Evolutionary conservation across 768 basidiomycete genomes (phyloP), one percentile per base, ranked within the genome.

Genomic region (Lactarius hatsudake): DNA sequence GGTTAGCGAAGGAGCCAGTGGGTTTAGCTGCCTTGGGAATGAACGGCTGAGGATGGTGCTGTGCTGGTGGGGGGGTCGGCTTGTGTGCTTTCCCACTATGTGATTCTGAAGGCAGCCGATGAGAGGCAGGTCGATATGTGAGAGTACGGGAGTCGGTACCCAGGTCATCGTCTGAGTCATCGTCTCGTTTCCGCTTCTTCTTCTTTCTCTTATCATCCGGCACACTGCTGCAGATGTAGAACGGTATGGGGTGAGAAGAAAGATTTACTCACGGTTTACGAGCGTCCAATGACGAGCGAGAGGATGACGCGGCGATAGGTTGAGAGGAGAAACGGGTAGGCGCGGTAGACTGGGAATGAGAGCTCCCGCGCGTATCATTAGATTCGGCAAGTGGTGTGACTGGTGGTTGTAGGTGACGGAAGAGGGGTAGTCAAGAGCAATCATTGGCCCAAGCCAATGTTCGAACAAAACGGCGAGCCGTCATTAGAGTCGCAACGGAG

Each of bases 121-220:
- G 54, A 62, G 63, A 62, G 56, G 66, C 63, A 12, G 63, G 7
- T 48, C 58, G 38, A 43, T 40, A 62, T 65, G 57, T 43, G n/a
- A 59, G 17, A 62, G 40, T 18, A 26, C 43, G 48, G 20, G 45
- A 55, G 66, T 69, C 75, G 61, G 36, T 76, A 85, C 86, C 84
- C 74, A 80, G 80, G 72, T 92, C 90, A 38, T 79, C 76, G 69
- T 92, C 91, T 70, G 88, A 89, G n/a, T 86, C 87, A 45, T 82
- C 80, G 45, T 91, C 90, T 64, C 89, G 84, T 82, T 90, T 91
- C 76, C 91, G 89, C 74, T 93, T 93, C 79, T 92, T 91, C 79
- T 90, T 91, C 80, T 89, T 91, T 78, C 90, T 76, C 80, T 88
- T 90, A 34, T 90, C 89, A 15, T 86, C 83, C 13, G 76, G 69